A percentile compares a stretch with the other conserved stretches of the same genome.
Evolutionary conservation across 2,329 filamentous ascomycete genomes (phyloP).

Genomic region (Ophiosphaerella narmari): DNA sequence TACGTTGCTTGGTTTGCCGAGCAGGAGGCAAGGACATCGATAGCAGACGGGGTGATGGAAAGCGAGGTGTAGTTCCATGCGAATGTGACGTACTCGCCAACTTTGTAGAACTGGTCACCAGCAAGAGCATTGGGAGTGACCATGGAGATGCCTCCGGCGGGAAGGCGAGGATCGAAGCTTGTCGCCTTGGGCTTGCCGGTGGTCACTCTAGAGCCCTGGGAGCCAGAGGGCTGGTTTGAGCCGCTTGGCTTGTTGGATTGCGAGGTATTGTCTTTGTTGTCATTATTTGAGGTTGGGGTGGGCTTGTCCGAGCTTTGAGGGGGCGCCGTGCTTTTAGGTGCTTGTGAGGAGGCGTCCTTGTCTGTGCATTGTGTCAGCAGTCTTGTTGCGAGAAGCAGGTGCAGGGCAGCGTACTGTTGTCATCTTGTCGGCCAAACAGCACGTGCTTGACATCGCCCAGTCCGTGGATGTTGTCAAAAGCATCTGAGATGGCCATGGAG

Average conservation of each 20-base stretch:
- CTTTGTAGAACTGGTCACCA: constrained; percentile 65
- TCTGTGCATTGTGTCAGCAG: constrained; percentile 11
- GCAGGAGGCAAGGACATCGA: constrained; percentile 68
- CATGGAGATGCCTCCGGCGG: constrained; percentile 65
- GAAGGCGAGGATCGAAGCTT: constrained; percentile 57
- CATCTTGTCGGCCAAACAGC: constrained; percentile 38
- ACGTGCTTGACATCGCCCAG: constrained; percentile 33
- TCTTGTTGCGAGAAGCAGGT: not conserved
- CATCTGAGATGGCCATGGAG: constrained; percentile 39
- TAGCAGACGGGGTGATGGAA: constrained; percentile 59
- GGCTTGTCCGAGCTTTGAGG: constrained; percentile 10
- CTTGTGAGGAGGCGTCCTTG: constrained; percentile 16
- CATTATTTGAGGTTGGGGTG: constrained; percentile 14
- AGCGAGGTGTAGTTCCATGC: constrained; percentile 72
- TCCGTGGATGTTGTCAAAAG: constrained; percentile 38
- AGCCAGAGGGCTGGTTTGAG: constrained; percentile 25
- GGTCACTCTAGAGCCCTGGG: constrained; percentile 21
- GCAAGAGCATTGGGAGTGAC: constrained; percentile 59
- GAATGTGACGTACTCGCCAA: constrained; percentile 66
- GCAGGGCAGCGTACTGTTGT: constrained; percentile 21
- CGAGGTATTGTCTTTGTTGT: constrained; percentile 21
- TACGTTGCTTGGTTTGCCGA: constrained; percentile 63
- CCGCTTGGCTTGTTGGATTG: constrained; percentile 19
- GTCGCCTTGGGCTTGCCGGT: constrained; percentile 30
- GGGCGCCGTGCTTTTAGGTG: constrained; percentile 18